Evolutionary conservation across 1,284 basidiomycete species (phyloP).

Genomic region (Coriolopsis trogii): DNA sequence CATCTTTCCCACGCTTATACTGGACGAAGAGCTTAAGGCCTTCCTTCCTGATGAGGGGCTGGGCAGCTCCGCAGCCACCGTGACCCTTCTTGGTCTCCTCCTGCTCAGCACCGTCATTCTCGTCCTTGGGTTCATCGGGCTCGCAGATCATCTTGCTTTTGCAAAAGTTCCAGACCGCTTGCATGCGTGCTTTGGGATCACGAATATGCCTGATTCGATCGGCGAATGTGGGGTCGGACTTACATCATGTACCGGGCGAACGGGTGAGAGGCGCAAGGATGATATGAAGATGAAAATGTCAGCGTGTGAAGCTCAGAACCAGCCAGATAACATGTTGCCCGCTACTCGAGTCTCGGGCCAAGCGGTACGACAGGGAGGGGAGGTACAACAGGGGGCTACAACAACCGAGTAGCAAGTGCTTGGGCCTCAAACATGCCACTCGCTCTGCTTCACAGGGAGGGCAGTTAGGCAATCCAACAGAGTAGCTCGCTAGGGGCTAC

Average conservation of each 20-base stretch:
- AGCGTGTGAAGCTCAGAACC: constrained; percentile 45
- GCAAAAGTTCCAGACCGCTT: constrained; percentile 83
- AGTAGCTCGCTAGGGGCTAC: constrained; percentile 38
- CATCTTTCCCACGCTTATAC: constrained; percentile 92
- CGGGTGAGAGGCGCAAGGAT: constrained; percentile 1
- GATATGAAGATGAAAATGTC: constrained; percentile 47
- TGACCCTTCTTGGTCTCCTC: constrained; percentile 85
- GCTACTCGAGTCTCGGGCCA: constrained; percentile 16
- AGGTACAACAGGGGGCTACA: constrained; percentile 57
- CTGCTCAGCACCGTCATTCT: constrained; percentile 74
- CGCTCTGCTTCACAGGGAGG: constrained; percentile 66
- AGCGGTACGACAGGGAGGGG: constrained; percentile 36
- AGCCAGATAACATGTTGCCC: constrained; percentile 1
- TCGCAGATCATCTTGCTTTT: constrained; percentile 89
- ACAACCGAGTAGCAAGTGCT: constrained; percentile 63
- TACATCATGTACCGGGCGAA: constrained; percentile 34
- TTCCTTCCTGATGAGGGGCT: constrained; percentile 93
- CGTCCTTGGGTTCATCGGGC: constrained; percentile 84
- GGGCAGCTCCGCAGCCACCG: constrained; percentile 93
- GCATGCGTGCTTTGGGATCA: constrained; percentile 88
- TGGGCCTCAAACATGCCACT: constrained; percentile 48
- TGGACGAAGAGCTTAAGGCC: constrained; percentile 96
- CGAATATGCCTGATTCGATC: constrained; percentile 85
- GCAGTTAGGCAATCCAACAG: constrained; percentile 39
- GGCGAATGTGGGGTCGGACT: constrained; percentile 84